Base-by-base conservation (phyloP, 2,329 filamentous ascomycete genomes). In the Endothia cerciana region DNA sequence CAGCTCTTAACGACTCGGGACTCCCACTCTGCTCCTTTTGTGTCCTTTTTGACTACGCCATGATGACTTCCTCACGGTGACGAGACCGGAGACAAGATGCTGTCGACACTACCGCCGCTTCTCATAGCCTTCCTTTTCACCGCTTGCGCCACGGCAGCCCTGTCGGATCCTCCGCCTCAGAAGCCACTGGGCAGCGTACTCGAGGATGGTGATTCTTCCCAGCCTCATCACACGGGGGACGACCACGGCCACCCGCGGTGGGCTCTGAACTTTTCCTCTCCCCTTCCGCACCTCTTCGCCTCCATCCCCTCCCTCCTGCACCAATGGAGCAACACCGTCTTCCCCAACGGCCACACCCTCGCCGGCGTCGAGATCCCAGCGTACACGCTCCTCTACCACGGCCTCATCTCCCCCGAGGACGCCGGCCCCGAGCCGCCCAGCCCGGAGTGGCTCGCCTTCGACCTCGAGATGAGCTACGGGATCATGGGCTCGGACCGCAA, bases 401-500 rank as follows among this genome's bases (percentile, higher is more conserved):
- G 82, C 15, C 73, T 81, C 51, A 73, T 67, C 41, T 67, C 62
- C 2, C 65, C 65, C 19, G 72, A 43, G 68, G 80, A 82, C 66
- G 72, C 63, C 13, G 72, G 78, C 5, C 67, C 76, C 6, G n/a
- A 57, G 4, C 78, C 81, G 3, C 78, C 80, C 19, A 82, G 78
- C 63, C 82, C 82, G 15, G 83, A 85, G 72, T 85, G 82, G 82
- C 73, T 85, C 28, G 80, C 82, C 6, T 81, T 85, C 68, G 83
- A 85, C 70, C 74, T 81, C 71, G 81, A 81, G 65, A 85, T 84
- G 82, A 77, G 81, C n/a, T 85, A 85, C 69, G 80, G 80, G 5
- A 84, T 85, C 68, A 83, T 83, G 78, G 82, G 82, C 25, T 74
- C 73, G 0, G 74, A 75, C 30, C 74, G 77, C 41, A 72, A 80